A percentile compares a stretch with the other conserved stretches of the same genome.
phyloP scores from a whole-genome alignment of 2,329 filamentous ascomycete species.

The Daldinia eschscholtzii region DNA sequence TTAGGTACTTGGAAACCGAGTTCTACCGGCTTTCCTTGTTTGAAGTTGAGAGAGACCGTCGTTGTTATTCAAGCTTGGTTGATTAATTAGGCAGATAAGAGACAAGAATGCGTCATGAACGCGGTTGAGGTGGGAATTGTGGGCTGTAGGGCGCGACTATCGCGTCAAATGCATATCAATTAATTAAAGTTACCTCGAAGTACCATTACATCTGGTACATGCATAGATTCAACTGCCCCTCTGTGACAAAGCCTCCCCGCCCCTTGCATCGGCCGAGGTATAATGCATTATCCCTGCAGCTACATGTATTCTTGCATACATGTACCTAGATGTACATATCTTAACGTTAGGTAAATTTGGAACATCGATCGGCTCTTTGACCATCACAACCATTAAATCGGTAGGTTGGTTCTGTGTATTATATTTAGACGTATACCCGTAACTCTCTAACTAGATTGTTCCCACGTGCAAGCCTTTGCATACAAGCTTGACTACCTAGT shows the following conservation, averaged over 20 bases:
- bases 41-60: background rate
- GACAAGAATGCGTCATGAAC: slow-evolving; percentile 23
- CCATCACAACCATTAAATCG: slow-evolving; percentile 8
- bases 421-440: slow-evolving; percentile 3
- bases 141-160: slow-evolving; percentile 27
- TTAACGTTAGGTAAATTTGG: too few species aligned
- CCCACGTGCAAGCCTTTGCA: background rate
- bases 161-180: slow-evolving; percentile 52
- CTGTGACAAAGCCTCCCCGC: slow-evolving; percentile 11
- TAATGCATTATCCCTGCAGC: slow-evolving; percentile 18
- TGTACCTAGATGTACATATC: too few species aligned
- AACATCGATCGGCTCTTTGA: slow-evolving; percentile 28
- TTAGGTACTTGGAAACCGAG: background rate
- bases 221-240: slow-evolving; percentile 29
- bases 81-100: slow-evolving; percentile 9
- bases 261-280: slow-evolving; percentile 36
- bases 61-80: background rate
- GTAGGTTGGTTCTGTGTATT: slow-evolving; percentile 9
- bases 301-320: slow-evolving; percentile 11
- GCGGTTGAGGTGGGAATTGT: slow-evolving; percentile 20
- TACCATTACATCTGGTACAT: slow-evolving; percentile 28
- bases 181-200: slow-evolving; percentile 26
- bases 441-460: background rate
- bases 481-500: background rate
- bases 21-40: background rate